These are phyloP conservation scores for Thalassiosira hispida DNA, from an alignment of 352 stramenopile species.

Conservation along the genomic window DNA sequence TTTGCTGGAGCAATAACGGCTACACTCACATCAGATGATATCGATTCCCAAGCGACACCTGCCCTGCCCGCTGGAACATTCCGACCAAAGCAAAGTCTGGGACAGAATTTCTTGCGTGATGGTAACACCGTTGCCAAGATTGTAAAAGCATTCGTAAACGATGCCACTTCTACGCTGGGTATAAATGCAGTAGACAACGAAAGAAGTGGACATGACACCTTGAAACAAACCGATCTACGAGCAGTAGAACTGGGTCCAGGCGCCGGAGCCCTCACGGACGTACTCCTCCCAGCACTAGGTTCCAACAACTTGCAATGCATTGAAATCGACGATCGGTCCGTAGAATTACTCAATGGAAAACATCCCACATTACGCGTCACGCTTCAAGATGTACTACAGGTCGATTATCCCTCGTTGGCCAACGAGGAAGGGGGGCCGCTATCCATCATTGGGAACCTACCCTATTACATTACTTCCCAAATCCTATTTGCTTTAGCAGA, in stretches of 20 bases:
- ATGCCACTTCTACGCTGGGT: conserved; percentile 69
- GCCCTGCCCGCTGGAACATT: conserved; percentile 74
- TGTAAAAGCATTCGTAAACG: conserved; percentile 82
- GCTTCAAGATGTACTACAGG: conserved; percentile 87
- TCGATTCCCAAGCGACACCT: conserved; percentile 62
- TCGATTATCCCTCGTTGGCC: conserved; percentile 85
- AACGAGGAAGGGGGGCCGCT: conserved; percentile 71
- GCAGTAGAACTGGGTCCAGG: conserved; percentile 88
- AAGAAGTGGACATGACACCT: conserved; percentile 1
- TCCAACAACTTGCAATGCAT: conserved; percentile 83
- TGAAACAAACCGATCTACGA: conserved; percentile 25
- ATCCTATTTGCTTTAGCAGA: conserved; percentile 89
- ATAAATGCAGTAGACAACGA: conserved; percentile 7
- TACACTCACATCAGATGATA: conserved; percentile 1
- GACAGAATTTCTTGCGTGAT: conserved; percentile 90
- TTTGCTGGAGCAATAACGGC: conserved; percentile 30
- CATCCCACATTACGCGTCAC: conserved; percentile 75
- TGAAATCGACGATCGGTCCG: conserved; percentile 87
- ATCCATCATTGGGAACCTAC: conserved; percentile 88
- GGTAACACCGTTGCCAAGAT: conserved; percentile 90
- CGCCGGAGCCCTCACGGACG: conserved; percentile 87
- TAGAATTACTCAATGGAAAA: conserved; percentile 82
- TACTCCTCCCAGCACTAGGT: conserved; percentile 77
- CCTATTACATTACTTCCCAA: conserved; percentile 91
- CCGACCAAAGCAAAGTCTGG: conserved; percentile 88